A percentile compares a stretch with the other conserved stretches of the same genome.
Evolutionary conservation across 2,329 filamentous ascomycete species (phyloP).

Genomic region (Claviceps sp.): DNA sequence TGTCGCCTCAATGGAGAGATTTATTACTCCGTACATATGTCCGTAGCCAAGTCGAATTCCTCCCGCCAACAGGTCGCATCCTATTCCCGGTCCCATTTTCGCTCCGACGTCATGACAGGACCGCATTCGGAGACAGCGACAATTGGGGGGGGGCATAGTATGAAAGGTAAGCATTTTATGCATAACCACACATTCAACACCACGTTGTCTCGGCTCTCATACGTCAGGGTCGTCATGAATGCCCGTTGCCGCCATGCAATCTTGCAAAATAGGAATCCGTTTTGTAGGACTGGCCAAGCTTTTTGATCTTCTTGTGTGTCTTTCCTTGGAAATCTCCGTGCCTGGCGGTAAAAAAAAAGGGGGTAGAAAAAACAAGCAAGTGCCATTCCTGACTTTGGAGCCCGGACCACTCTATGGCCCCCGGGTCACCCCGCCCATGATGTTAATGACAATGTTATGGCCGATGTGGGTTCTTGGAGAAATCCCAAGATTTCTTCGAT

Average conservation of each 20-base stretch:
- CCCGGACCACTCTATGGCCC: not conserved
- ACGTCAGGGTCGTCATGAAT: not conserved
- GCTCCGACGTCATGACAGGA: not conserved
- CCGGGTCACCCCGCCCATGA: not conserved
- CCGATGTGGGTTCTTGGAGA: too few relatives aligned
- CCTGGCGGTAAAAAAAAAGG: not conserved
- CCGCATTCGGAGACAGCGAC: not conserved
- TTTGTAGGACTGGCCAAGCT: not conserved
- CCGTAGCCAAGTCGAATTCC: not conserved
- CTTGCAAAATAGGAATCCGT: not conserved
- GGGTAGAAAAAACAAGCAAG: not conserved
- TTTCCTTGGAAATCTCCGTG: not conserved
- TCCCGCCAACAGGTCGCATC: not conserved
- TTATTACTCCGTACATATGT: not conserved
- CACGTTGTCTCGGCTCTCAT: not conserved
- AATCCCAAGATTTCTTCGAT: too few relatives aligned
- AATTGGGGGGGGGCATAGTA: too few relatives aligned
- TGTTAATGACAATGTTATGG: not conserved
- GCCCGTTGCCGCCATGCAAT: not conserved
- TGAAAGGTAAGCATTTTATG: not conserved
- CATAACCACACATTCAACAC: not conserved
- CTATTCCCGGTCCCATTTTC: not conserved
- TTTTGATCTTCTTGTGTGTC: not conserved
- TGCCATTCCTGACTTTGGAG: not conserved
- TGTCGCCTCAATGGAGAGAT: not conserved